phyloP scores from a whole-genome alignment of 208 protist species.

The Trypanosoma vivax region DNA sequence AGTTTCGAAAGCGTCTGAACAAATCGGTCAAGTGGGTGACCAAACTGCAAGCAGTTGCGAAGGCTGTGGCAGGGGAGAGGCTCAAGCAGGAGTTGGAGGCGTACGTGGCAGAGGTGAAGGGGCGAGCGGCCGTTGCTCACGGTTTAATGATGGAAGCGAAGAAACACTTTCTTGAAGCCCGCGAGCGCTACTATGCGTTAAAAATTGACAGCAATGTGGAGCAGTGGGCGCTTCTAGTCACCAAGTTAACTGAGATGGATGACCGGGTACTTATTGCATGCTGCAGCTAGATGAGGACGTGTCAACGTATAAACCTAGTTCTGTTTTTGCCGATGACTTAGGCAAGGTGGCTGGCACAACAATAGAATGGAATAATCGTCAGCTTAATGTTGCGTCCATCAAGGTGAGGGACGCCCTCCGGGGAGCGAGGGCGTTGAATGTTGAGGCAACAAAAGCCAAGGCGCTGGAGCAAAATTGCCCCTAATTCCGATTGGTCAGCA shows the following conservation, averaged over 20 bases:
- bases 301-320: conserved; percentile 33
- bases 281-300: conserved; percentile 64
- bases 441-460: conserved; percentile 41
- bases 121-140: conserved; percentile 42
- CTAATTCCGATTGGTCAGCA: conserved; percentile 53
- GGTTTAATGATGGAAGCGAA: conserved; percentile 52
- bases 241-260: conserved; percentile 75
- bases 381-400: conserved; percentile 56
- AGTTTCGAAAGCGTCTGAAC: conserved; percentile 82
- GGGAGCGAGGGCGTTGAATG: conserved; percentile 45
- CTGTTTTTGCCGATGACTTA: conserved; percentile 4
- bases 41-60: conserved; percentile 44
- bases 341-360: conserved; percentile 18
- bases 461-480: conserved; percentile 29
- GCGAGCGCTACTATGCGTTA: conserved; percentile 45
- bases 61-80: conserved; percentile 40
- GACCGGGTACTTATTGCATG: conserved; percentile 84
- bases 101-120: conserved; percentile 54
- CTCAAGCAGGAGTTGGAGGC: conserved; percentile 47
- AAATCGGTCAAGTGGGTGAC: conserved; percentile 77
- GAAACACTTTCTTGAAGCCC: conserved; percentile 38
- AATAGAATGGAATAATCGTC: conserved; percentile 68
- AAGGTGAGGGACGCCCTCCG: conserved; percentile 80
- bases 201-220: conserved; percentile 20
- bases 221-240: conserved; percentile 31